phyloP scores from a whole-genome alignment of 2,329 filamentous ascomycete genomes.

The Epichloe sylvatica region DNA sequence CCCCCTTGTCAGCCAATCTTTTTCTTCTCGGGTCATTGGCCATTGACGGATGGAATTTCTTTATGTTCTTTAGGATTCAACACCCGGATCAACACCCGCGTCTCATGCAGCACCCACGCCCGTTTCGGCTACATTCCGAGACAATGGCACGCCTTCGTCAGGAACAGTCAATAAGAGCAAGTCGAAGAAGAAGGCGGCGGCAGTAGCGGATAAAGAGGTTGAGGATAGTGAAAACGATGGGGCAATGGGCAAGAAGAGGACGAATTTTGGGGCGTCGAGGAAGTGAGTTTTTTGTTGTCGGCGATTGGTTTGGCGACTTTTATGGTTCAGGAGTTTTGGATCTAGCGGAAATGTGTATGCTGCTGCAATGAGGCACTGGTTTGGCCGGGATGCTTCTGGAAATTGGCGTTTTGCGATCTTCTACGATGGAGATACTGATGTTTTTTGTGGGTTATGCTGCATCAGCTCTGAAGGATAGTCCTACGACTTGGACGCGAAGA shows the following conservation, averaged over 20 bases:
- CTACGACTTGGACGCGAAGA: too few species aligned
- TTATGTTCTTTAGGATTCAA: constrained; percentile 22
- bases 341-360: not conserved
- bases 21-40: not conserved
- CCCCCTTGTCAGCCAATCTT: not conserved
- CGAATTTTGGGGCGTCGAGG: constrained; percentile 41
- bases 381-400: too few species aligned
- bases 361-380: not conserved
- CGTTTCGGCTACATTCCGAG: constrained; percentile 38
- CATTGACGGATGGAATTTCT: not conserved
- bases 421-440: not conserved
- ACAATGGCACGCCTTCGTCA: constrained; percentile 39
- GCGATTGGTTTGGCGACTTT: not conserved
- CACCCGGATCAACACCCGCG: constrained; percentile 29
- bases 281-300: constrained; percentile 22
- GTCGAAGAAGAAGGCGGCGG: constrained; percentile 33
- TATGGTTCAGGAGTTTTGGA: not conserved
- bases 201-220: constrained; percentile 17
- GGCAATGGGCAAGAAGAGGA: constrained; percentile 39
- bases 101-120: constrained; percentile 42
- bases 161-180: constrained; percentile 35
- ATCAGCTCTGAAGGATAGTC: not conserved
- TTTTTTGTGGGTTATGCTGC: not conserved
- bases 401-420: not conserved
- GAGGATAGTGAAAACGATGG: constrained; percentile 48